phyloP scores from a whole-genome alignment of 225 moss, liverwort and hornwort genomes.

The Sphagnum contortum region DNA sequence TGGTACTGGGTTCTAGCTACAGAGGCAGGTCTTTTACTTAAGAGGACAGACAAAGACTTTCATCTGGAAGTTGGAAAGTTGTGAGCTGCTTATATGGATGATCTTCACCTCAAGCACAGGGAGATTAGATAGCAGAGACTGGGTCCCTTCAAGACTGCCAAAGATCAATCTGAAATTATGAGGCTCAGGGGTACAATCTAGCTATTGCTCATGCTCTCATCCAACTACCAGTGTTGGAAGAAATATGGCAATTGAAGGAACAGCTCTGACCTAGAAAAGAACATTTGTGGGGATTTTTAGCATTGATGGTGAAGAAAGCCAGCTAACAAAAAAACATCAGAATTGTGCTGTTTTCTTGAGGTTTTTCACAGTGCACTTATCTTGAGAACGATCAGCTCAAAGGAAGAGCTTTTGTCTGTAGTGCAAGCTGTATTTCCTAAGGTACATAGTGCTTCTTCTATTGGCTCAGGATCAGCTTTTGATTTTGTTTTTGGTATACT shows the following conservation, averaged over 20 bases:
- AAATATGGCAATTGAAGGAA: not conserved
- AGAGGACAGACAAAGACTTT: constrained; percentile 62
- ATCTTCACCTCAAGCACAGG: constrained; percentile 66
- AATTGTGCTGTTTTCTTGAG: too few species aligned
- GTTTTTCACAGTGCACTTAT: too few species aligned
- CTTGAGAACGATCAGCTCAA: too few species aligned
- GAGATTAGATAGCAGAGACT: constrained; percentile 65
- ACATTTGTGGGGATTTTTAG: not conserved
- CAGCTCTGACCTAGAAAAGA: constrained; percentile 5
- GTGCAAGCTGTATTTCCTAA: too few species aligned
- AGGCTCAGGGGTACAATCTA: constrained; percentile 50
- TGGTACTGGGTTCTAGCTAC: constrained; percentile 9
- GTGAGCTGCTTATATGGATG: constrained; percentile 51
- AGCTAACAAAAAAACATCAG: too few species aligned
- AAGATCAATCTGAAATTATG: constrained; percentile 65
- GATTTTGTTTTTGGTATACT: too few species aligned
- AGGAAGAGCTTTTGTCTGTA: too few species aligned
- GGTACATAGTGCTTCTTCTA: not conserved
- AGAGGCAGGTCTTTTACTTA: constrained; percentile 56
- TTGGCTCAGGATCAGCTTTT: not conserved
- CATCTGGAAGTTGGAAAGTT: constrained; percentile 48
- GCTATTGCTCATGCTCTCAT: constrained; percentile 1
- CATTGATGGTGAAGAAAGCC: not conserved
- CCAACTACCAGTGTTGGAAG: not conserved
- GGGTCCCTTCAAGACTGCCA: constrained; percentile 64